Evolutionary conservation across 306 rosid genomes (phyloP).

Genomic region (Fragaria iinumae): DNA sequence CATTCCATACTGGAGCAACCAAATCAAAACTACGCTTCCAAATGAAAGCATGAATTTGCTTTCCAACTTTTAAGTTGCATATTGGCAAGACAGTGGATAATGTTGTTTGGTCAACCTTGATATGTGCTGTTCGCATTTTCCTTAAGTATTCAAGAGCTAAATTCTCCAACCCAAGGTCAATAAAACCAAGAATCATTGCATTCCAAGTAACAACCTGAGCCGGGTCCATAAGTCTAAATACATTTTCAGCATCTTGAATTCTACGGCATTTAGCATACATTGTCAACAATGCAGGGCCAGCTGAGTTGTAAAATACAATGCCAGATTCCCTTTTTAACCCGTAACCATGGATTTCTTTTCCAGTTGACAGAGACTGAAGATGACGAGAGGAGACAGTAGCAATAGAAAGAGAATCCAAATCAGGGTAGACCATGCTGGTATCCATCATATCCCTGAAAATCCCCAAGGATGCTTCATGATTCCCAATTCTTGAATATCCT

Average conservation of each 20-base stretch:
- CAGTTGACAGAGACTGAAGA: constrained; percentile 32
- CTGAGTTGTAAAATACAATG: constrained; percentile 42
- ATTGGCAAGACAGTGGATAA: constrained; percentile 41
- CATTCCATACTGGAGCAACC: constrained; percentile 36
- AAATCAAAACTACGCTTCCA: constrained; percentile 22
- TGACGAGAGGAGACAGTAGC: constrained; percentile 40
- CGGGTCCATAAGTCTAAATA: constrained; percentile 39
- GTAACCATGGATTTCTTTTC: constrained; percentile 46
- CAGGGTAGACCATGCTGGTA: constrained; percentile 32
- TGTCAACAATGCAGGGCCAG: constrained; percentile 46
- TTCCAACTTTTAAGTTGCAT: constrained; percentile 44
- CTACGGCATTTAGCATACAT: constrained; percentile 35
- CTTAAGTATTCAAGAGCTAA: constrained; percentile 38
- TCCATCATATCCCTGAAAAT: constrained; percentile 44
- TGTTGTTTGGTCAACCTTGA: constrained; percentile 36
- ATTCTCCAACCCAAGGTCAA: constrained; percentile 33
- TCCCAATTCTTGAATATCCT: constrained; percentile 36
- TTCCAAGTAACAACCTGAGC: constrained; percentile 51
- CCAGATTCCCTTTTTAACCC: constrained; percentile 31
- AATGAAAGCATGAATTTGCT: constrained; percentile 39
- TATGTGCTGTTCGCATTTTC: constrained; percentile 39
- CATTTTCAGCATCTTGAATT: constrained; percentile 27
- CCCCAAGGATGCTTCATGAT: constrained; percentile 31
- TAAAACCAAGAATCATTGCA: constrained; percentile 44
- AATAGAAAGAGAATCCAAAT: constrained; percentile 46